Evolutionary conservation across 148 eudicot genomes (phyloP).

Genomic region (Linanthus parryae): DNA sequence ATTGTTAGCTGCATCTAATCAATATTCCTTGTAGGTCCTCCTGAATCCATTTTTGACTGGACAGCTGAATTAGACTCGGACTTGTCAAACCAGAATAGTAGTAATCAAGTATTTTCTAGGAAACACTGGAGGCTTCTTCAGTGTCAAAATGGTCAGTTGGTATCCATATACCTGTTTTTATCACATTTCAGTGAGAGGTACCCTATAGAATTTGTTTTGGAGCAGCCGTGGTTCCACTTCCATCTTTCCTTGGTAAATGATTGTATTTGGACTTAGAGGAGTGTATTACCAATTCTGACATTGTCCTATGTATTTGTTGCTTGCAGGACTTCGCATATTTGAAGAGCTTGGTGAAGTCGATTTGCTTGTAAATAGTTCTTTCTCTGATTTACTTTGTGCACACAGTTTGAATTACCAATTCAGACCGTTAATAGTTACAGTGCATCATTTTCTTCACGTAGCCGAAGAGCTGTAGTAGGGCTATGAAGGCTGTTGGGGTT

Average conservation of each 20-base stretch:
- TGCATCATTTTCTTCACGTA: conserved; percentile 26
- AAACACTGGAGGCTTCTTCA: conserved; percentile 99
- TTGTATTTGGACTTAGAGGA: too few species aligned
- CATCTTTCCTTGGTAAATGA: too few species aligned
- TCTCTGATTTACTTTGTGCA: conserved; percentile 6
- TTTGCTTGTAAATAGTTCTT: conserved; percentile 61
- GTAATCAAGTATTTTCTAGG: conserved; percentile 84
- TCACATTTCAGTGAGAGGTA: too few species aligned
- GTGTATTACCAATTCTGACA: neutral
- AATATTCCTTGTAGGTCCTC: conserved; percentile 60
- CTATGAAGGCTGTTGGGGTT: conserved; percentile 99
- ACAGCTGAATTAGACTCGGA: conserved; percentile 80
- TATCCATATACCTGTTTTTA: conserved; percentile 1
- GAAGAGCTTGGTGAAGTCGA: conserved; percentile 99
- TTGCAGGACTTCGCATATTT: conserved; percentile 90
- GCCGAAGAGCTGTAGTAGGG: conserved; percentile 99
- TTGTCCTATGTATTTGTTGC: conserved; percentile 2
- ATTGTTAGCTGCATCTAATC: neutral
- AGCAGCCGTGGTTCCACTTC: too few species aligned
- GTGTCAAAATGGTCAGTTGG: conserved; percentile 78
- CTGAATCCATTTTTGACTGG: conserved; percentile 91
- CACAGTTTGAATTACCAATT: neutral
- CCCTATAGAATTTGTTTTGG: too few species aligned
- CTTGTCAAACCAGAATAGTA: conserved; percentile 59
- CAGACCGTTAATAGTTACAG: neutral